phyloP scores from a whole-genome alignment of 1,284 basidiomycete species.

The Naganishia albida region DNA sequence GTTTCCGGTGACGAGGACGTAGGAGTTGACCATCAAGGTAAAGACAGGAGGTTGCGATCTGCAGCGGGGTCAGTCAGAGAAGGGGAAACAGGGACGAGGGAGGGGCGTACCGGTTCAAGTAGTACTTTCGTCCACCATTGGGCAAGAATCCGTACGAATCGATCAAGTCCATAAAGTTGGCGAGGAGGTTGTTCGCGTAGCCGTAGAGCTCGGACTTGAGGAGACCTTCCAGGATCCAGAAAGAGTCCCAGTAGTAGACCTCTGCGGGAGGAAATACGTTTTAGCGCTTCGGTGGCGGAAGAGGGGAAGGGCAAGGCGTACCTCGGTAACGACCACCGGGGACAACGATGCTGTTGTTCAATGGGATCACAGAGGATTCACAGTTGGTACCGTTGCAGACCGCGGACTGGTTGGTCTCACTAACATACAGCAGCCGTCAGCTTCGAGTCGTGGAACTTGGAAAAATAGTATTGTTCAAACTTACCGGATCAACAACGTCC shows the following conservation, averaged over 20 bases:
- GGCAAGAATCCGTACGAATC: slow-evolving; percentile 79
- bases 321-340: slow-evolving; percentile 75
- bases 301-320: slow-evolving; percentile 46
- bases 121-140: slow-evolving; percentile 69
- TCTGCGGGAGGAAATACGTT: slow-evolving; percentile 23
- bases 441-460: background rate
- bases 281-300: background rate
- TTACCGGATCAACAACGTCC: slow-evolving; percentile 71
- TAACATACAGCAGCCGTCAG: slow-evolving; percentile 16
- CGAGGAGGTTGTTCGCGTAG: slow-evolving; percentile 72
- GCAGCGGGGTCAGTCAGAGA: background rate
- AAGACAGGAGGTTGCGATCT: slow-evolving; percentile 83
- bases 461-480: slow-evolving; percentile 9
- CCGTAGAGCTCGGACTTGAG: slow-evolving; percentile 73
- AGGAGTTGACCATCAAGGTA: slow-evolving; percentile 72
- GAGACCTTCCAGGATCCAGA: slow-evolving; percentile 83
- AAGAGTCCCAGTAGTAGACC: slow-evolving; percentile 77
- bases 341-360: slow-evolving; percentile 86
- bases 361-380: slow-evolving; percentile 78
- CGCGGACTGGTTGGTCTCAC: slow-evolving; percentile 66
- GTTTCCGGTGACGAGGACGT: slow-evolving; percentile 64
- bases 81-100: background rate
- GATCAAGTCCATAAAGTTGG: slow-evolving; percentile 92
- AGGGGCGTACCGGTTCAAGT: slow-evolving; percentile 69
- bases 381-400: slow-evolving; percentile 68